Conservation (phyloP, 2,329 filamentous ascomycete species). For the Diaporthe ampelina region DNA sequence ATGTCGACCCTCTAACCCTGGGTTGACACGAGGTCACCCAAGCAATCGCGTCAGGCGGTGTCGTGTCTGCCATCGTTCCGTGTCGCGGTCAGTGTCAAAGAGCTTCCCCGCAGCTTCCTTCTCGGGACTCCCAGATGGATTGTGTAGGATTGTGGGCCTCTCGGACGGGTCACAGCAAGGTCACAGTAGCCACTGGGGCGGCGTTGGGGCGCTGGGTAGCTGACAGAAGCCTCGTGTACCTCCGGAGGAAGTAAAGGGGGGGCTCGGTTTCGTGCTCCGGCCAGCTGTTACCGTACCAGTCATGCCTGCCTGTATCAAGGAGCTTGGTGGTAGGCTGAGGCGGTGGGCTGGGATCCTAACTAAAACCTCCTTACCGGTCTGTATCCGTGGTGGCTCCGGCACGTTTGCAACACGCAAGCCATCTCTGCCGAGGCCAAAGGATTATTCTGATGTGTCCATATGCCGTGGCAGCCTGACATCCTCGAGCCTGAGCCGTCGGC, state of each 20-base stretch:
- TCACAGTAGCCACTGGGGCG: not conserved
- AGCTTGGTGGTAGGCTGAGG: slow-evolving; percentile 25
- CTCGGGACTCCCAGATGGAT: slow-evolving; percentile 1
- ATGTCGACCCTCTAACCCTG: slow-evolving; percentile 13
- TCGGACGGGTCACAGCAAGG: not conserved
- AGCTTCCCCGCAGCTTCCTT: slow-evolving; percentile 30
- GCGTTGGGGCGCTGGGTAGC: not conserved
- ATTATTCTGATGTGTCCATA: slow-evolving; percentile 12
- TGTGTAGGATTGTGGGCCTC: slow-evolving; percentile 34
- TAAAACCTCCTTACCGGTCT: slow-evolving; percentile 10
- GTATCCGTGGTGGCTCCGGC: slow-evolving; percentile 28
- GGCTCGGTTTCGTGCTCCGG: slow-evolving; percentile 21
- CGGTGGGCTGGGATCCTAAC: slow-evolving; percentile 28
- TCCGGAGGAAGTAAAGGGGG: slow-evolving; percentile 5
- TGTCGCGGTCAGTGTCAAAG: slow-evolving; percentile 27
- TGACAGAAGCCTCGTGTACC: slow-evolving; percentile 28
- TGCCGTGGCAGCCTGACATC: not conserved
- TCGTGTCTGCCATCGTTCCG: slow-evolving; percentile 30
- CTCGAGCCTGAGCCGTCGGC: not conserved
- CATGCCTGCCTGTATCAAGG: slow-evolving; percentile 19
- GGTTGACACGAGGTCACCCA: slow-evolving; percentile 17
- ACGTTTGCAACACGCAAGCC: slow-evolving; percentile 22
- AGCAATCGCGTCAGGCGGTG: slow-evolving; percentile 22
- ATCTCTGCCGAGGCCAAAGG: slow-evolving; percentile 2
- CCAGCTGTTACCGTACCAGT: slow-evolving; percentile 7